These are phyloP conservation scores for Picea abies DNA, from an alignment of 83 land plant genomes.

Conservation along the genomic window DNA sequence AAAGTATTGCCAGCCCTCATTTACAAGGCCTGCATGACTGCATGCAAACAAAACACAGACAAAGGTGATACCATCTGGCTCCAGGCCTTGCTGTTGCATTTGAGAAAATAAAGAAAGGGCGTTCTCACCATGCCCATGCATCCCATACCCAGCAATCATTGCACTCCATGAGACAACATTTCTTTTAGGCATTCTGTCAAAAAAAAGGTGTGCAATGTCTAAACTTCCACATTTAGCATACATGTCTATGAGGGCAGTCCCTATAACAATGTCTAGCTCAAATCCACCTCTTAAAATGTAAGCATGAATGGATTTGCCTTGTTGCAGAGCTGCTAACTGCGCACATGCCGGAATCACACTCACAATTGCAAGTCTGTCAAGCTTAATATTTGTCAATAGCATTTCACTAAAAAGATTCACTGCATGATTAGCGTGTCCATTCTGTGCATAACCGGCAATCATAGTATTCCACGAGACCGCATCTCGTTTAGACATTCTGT, in stretches of 20 bases:
- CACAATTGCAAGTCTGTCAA: not conserved
- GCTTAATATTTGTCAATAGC: not conserved
- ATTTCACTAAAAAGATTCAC: not conserved
- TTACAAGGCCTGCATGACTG: slow-evolving; percentile 12
- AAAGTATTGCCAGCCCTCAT: slow-evolving; percentile 11
- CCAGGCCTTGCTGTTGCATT: not conserved
- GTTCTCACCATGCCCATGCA: not conserved
- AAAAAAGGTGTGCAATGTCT: not conserved
- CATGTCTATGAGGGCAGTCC: slow-evolving; percentile 9
- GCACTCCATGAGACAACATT: slow-evolving; percentile 10
- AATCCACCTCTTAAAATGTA: not conserved
- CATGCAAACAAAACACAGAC: slow-evolving; percentile 15
- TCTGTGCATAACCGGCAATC: slow-evolving; percentile 14
- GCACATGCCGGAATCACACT: slow-evolving; percentile 10
- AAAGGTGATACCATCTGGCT: slow-evolving; percentile 7
- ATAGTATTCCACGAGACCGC: slow-evolving; percentile 15
- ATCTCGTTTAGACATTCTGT: slow-evolving; percentile 6
- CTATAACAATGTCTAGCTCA: not conserved
- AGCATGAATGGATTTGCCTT: not conserved
- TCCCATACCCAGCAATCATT: not conserved
- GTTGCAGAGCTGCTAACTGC: not conserved
- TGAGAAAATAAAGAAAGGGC: not conserved
- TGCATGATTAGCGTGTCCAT: not conserved
- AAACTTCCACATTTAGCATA: not conserved
- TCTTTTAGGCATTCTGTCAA: slow-evolving; percentile 8